Base-by-base conservation (phyloP, 768 basidiomycete species). In the Calocera viscosa region DNA sequence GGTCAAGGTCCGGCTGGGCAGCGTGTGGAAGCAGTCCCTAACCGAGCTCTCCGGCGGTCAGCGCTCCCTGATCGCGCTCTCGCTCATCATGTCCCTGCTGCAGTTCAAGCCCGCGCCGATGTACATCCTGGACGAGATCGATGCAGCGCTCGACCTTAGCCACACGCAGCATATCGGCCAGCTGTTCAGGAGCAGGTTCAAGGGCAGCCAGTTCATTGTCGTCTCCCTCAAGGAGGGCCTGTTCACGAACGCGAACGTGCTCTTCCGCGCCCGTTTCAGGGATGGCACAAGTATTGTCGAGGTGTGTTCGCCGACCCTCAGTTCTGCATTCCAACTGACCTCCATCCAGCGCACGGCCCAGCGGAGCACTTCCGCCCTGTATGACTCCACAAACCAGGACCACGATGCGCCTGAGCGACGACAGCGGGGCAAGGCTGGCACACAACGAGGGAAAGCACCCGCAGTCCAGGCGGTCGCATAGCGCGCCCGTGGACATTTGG, bases 71-170 rank as follows among this genome's bases (percentile, higher is more conserved):
- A 98, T 99, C 73, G 96, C 96, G 0, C 83, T 99, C 0, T 98
- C 95, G 14, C 82, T 99, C 40, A 98, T 98, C 79, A 95, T 99
- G 94, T 90, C 96, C 0, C 84, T 99, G 19, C 85, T 98, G n/a
- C 94, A 97, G 75, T 97, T 97, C 83, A 97, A 97, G 74, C 94
- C 95, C 8, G 94, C 95, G 17, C 95, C 94, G 1, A 94, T 98
- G 92, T 98, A 98, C 76, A 99, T 99, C 74, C 84, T 99, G 10
- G 96, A 99, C 77, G 96, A 99, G 77, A 95, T 99, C 69, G 96
- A 98, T 76, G 94, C 96, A 0, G 95, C 95, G 8, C 83, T 98
- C 30, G 96, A 99, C 77, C 79, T 98, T 14, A 94, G 92, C 32
- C 93, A 95, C 71, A 95, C 92, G 1, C 94, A 98, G 72, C 92